phyloP scores from a whole-genome alignment of 78 protist species.

The Monocercomonoides exilis region DNA sequence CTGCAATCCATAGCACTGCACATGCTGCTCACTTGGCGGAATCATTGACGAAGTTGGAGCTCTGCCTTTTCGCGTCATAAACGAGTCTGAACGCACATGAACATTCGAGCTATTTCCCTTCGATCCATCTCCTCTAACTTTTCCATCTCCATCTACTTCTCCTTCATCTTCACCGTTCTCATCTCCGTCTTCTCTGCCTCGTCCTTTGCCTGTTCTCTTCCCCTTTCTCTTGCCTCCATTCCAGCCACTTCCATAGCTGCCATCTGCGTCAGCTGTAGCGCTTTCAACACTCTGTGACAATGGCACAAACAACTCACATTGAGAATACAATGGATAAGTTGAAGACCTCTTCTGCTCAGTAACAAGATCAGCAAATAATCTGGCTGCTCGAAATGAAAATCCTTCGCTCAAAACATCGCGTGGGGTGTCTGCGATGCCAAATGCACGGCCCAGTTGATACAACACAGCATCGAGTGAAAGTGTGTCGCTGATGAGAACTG shows the following conservation, averaged over 20 bases:
- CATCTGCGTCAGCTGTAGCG: not conserved
- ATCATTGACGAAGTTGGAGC: too few relatives aligned
- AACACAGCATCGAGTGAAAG: not conserved
- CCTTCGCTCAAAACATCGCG: not conserved
- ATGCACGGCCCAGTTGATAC: not conserved
- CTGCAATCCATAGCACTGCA: not conserved
- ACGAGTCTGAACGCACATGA: too few relatives aligned
- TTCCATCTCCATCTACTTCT: not conserved
- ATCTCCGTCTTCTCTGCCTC: too few relatives aligned
- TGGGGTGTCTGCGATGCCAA: not conserved
- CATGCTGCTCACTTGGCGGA: too few relatives aligned
- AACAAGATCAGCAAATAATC: not conserved
- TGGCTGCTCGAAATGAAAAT: not conserved
- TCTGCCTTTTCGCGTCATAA: too few relatives aligned
- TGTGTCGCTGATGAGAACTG: not conserved
- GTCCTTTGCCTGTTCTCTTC: too few relatives aligned
- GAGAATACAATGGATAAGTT: not conserved
- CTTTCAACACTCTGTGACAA: not conserved
- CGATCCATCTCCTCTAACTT: not conserved
- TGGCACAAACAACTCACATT: not conserved
- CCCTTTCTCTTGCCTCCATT: too few relatives aligned
- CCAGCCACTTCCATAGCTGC: too few relatives aligned
- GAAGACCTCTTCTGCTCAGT: not conserved
- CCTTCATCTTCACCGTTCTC: not conserved
- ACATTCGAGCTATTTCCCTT: not conserved